phyloP scores from a whole-genome alignment of 1,284 basidiomycete genomes.

The Trichosporon ovoides region DNA sequence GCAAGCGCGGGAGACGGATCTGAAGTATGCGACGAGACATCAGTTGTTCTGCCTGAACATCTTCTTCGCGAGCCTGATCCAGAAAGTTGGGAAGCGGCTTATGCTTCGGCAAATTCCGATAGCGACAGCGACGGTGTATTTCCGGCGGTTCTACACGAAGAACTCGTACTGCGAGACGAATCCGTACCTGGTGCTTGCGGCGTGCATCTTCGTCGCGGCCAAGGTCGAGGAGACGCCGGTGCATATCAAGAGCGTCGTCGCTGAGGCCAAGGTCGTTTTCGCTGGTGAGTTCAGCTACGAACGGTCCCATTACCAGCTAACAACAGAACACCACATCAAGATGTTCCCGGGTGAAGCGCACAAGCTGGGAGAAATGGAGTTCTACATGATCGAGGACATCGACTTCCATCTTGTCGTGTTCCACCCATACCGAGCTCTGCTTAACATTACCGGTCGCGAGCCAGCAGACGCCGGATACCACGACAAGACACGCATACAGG shows the following conservation, averaged over 20 bases:
- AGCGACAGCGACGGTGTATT: conserved; percentile 89
- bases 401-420: conserved; percentile 91
- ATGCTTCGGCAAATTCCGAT: conserved; percentile 79
- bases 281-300: conserved; percentile 56
- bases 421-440: conserved; percentile 85
- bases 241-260: conserved; percentile 85
- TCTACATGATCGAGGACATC: conserved; percentile 92
- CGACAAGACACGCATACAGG: conserved; percentile 33
- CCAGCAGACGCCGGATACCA: conserved; percentile 44
- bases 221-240: conserved; percentile 95
- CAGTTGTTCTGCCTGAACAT: conserved; percentile 72
- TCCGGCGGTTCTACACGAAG: conserved; percentile 89
- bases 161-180: conserved; percentile 91
- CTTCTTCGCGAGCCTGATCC: conserved; percentile 78
- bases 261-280: conserved; percentile 73
- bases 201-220: conserved; percentile 90
- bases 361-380: conserved; percentile 97
- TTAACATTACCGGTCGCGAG: conserved; percentile 62
- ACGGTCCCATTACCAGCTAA: conserved; percentile 8
- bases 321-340: conserved; percentile 61
- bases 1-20: conserved; percentile 67
- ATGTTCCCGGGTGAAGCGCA: conserved; percentile 76
- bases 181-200: conserved; percentile 83
- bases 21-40: conserved; percentile 68
- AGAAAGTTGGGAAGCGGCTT: conserved; percentile 79